Percentiles rank a stretch among this genome's conserved stretches.
phyloP scores from a whole-genome alignment of 2,329 filamentous ascomycete species.

The Pseudogymnoascus sp. region DNA sequence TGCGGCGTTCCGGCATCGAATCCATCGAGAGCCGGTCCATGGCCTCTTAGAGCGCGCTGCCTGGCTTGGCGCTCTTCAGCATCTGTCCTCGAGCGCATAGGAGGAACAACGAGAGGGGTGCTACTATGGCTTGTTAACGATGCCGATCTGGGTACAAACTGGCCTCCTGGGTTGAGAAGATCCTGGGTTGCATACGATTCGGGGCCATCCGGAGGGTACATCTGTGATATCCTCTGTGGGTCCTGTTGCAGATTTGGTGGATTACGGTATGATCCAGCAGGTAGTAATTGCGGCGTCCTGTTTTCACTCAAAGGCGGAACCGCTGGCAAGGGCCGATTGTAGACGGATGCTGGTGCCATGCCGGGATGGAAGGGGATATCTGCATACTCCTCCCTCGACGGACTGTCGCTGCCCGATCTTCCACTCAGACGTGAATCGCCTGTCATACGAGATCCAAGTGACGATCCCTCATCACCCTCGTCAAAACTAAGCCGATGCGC shows the following conservation, averaged over 20 bases:
- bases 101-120: conserved; percentile 69
- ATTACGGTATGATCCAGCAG: conserved; percentile 54
- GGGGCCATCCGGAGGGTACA: conserved; percentile 22
- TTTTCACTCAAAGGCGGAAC: conserved; percentile 46
- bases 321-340: conserved; percentile 57
- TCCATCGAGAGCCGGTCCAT: conserved; percentile 47
- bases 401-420: conserved; percentile 54
- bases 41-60: conserved; percentile 41
- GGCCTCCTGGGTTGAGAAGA: conserved; percentile 31
- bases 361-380: conserved; percentile 94
- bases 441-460: conserved; percentile 48
- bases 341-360: conserved; percentile 44
- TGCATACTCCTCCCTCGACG: conserved; percentile 65
- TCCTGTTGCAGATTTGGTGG: conserved; percentile 40
- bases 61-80: conserved; percentile 60
- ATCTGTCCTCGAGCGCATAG: conserved; percentile 90
- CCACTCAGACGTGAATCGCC: conserved; percentile 33
- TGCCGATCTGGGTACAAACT: conserved; percentile 61
- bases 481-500: conserved; percentile 81
- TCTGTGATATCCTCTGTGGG: conserved; percentile 39
- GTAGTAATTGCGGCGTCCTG: conserved; percentile 39
- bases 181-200: conserved; percentile 36
- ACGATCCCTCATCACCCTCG: conserved; percentile 74
- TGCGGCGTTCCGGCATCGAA: conserved; percentile 48
- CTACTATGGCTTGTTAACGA: conserved; percentile 78